Percentiles rank a stretch among this genome's conserved stretches.
These are phyloP conservation scores for Hymenoscyphus infarciens DNA, from an alignment of 2,329 filamentous ascomycete species.

Conservation along the genomic window DNA sequence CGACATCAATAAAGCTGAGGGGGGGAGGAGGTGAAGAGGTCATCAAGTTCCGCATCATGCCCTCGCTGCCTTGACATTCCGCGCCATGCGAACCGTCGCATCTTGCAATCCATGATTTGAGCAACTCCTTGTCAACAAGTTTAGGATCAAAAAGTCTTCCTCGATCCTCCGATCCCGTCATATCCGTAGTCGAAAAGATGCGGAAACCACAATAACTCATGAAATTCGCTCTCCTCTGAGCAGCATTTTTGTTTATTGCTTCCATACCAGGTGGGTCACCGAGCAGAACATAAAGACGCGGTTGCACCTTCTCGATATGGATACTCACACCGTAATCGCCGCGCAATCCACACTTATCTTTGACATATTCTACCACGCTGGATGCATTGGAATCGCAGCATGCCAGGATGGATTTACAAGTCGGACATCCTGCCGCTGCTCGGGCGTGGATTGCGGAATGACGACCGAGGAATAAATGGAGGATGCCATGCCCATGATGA, in stretches of 20 bases:
- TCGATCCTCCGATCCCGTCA: neutral
- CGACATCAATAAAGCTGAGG: constrained; percentile 1
- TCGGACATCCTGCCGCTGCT: neutral
- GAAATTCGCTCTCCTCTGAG: neutral
- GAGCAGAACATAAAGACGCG: neutral
- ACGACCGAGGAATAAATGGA: neutral
- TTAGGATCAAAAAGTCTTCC: neutral
- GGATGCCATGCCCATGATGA: neutral
- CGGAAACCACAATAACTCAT: neutral
- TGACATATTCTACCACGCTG: neutral
- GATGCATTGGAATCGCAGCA: neutral
- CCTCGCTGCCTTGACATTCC: neutral
- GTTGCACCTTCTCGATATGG: neutral
- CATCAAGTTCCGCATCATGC: neutral
- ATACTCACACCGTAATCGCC: constrained; percentile 1
- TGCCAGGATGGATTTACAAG: neutral
- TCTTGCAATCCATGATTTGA: neutral
- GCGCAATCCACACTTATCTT: neutral
- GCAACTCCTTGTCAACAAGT: neutral
- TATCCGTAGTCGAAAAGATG: neutral
- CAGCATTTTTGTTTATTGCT: neutral
- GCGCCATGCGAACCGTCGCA: neutral
- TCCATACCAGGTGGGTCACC: neutral
- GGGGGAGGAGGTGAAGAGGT: neutral
- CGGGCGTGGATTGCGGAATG: neutral